Conservation (phyloP, 768 basidiomycete genomes). For the Tephrocybe sp. region DNA sequence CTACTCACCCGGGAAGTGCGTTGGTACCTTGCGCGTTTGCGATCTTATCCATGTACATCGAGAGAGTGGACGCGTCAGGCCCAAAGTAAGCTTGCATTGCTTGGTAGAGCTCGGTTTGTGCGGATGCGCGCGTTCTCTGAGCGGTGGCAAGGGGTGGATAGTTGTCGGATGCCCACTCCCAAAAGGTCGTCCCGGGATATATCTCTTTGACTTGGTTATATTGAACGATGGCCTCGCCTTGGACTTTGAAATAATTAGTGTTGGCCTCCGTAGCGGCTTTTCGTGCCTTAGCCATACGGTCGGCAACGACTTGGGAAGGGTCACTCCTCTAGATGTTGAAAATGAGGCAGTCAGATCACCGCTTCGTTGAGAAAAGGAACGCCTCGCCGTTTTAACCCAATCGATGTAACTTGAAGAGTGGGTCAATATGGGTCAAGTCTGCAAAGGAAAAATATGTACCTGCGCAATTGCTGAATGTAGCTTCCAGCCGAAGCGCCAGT, state of each 20-base stretch:
- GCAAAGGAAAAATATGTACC: slow-evolving; percentile 2
- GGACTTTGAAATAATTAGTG: background rate
- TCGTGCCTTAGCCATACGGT: background rate
- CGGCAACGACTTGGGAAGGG: background rate
- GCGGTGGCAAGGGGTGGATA: background rate
- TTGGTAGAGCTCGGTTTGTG: background rate
- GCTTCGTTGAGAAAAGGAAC: background rate
- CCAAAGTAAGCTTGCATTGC: background rate
- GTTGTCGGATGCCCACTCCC: background rate
- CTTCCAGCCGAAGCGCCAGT: background rate
- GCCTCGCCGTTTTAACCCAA: background rate
- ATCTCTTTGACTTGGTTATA: background rate
- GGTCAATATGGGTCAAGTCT: background rate
- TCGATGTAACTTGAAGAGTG: background rate
- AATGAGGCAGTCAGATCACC: background rate
- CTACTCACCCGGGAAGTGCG: background rate
- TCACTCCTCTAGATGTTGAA: background rate
- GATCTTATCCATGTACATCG: background rate
- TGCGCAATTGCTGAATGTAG: slow-evolving; percentile 2
- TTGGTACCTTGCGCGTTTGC: background rate
- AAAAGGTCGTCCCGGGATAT: background rate
- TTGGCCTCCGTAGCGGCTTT: background rate
- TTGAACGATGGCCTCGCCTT: background rate
- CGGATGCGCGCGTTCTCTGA: background rate
- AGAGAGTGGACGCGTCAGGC: background rate